Evolutionary conservation across 2,329 filamentous ascomycete species (phyloP), one percentile per base, ranked within the genome.

Genomic region (Trematosphaeria pertusa): DNA sequence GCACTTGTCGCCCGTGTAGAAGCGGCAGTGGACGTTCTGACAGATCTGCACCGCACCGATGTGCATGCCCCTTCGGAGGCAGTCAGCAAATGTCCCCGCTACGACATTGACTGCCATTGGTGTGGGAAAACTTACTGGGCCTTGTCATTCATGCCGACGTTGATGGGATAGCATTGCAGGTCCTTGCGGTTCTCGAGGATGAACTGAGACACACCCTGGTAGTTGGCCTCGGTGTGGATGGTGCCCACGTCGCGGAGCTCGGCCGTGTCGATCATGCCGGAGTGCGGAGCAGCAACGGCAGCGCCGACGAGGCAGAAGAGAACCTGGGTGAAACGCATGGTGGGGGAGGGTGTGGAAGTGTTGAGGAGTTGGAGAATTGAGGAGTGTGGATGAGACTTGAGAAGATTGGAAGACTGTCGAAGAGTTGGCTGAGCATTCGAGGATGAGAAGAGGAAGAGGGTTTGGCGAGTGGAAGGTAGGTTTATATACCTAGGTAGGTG

Each of bases 241-340:
- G 53, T 45, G 26, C 61, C 59, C 11, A 61, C 48, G 20, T 64
- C 59, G 31, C 50, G 52, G 37, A 48, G 15, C 14, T 36, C 19
- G 14, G 50, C 43, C 24, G 51, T 53, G 34, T 59, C 50, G 14
- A 61, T 28, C 60, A 64, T 64, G 28, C 46, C 57, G 2, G 49
- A 35, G 28, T 64, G 60, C 9, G 58, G 53, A 12, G 34, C 19
- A n/a, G 26, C 40, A 9, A 43, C 3, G 31, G 31, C 40, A 15
- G 17, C 15, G 6, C 30, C 14, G 7, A 20, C 14, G 18, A 41
- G 19, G 7, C 32, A 24, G 40, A 15, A 14, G 20, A 43, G 24
- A 12, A 28, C 12, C 24, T 28, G 24, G 24, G 12, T 19, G 9
- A 43, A 22, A 11, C 31, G 14, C 19, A 35, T 28, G 21, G 21